Evolutionary conservation across 257 asterid genomes (phyloP), one percentile per base, ranked within the genome.

Genomic region (Fraxinus anomala): DNA sequence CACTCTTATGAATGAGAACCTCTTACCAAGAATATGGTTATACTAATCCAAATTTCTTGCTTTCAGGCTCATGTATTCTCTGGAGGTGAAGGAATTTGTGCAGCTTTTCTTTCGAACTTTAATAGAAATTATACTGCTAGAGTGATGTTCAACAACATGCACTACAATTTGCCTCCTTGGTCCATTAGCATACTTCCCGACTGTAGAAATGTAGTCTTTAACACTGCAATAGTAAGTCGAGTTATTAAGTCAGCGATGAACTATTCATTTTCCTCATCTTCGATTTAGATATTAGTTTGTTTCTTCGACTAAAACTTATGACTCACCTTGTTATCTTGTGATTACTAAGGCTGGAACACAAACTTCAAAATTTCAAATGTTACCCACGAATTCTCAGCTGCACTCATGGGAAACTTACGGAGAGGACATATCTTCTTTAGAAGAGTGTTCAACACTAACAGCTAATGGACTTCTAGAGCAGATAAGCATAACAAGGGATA

Each of bases 111-210:
- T 26, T 74, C 96, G 3, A 91, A 91, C 73, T 88, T 83, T 2
- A 80, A 91, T 70, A 74, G 81, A n/a, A 80, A 67, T 42, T 76
- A 90, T 26, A 84, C 87, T 21, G 90, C 79, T 6, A 87, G 63
- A 70, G 88, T 91, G 63, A 30, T 83, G 24, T 91, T 91, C 82
- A 89, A 84, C 40, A 81, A 83, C 33, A 79, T 16, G 68, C 88
- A 86, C 83, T 86, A 88, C 71, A 85, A 82, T 47, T 84, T 91
- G 42, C 94, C 94, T 75, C 91, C 96, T 75, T 91, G 96, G 96
- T 91, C 96, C 3, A 80, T 89, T 74, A 91, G 96, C 86, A 83
- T 91, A 68, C 91, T 91, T 42, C 96, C 96, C 16, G 92, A 89
- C 85, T 91, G 96, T 82, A 82, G 26, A 69, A 83, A 91, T 34